Base-by-base conservation (phyloP, 2,329 filamentous ascomycete genomes). In the Sarocladium kiliense region DNA sequence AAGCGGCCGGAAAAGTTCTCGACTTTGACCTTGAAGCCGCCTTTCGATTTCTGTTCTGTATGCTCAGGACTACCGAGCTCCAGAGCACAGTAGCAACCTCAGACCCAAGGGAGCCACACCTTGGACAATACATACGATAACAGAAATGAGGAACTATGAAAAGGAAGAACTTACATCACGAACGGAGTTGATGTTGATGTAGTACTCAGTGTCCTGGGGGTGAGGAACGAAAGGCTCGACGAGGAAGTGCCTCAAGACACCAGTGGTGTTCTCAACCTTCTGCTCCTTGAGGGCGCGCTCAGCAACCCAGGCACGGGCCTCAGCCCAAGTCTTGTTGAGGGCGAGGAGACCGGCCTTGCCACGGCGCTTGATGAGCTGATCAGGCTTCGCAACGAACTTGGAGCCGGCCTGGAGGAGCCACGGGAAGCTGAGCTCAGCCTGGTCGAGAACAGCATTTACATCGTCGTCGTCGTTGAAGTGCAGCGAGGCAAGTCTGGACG, bases 171-270 rank as follows among this genome's bases (percentile, higher is more conserved):
- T 86, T 86, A 97, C 94, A 87, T 97, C 94, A 81, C 94, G 89
- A 69, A 96, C 92, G 61, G 94, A 97, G 85, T 97, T 94, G 81
- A 99, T 99, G 86, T 97, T 97, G 81, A 99, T 96, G 79, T 99
- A 99, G 81, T 97, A 97, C 78, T 99, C 94, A 62, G 93, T 97
- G 73, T 91, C 88, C 67, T 91, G 84, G 62, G 92, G 88, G 77
- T 99, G 94, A 68, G 93, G 94, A 60, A 97, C 92, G 70, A 99
- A 97, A 54, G 94, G 94, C 85, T 99, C 94, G 65, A 99, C 92
- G 62, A 99, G 82, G 83, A 99, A 99, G 68, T 95, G 89, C 73
- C 92, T 87, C 72, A 99, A 82, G 61, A 89, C 84, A 72, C 94
- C 94, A 61, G 88, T 84, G 64, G 91, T 87, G 66, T 89, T 88